A percentile compares a stretch with the other conserved stretches of the same genome.
Evolutionary conservation across 2,329 filamentous ascomycete genomes (phyloP).

Genomic region (Aspergillus fructus): DNA sequence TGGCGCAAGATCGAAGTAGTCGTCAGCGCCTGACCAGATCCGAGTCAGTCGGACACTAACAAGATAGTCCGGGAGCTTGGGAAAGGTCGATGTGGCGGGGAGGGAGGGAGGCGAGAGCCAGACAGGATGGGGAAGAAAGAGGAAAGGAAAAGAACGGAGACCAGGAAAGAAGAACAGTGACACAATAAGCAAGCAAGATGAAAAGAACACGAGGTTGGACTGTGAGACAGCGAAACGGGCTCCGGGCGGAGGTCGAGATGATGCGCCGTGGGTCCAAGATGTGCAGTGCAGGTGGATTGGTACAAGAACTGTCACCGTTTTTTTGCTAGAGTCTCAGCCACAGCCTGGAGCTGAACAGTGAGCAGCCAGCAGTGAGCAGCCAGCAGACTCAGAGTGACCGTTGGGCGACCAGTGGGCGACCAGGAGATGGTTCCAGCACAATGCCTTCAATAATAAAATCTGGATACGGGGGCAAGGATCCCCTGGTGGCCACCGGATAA

Average conservation of each 20-base stretch:
- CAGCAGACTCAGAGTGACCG: too few species aligned
- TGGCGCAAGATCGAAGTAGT: slow-evolving; percentile 8
- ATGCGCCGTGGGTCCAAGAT: slow-evolving; percentile 6
- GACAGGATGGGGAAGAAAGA: slow-evolving; percentile 1
- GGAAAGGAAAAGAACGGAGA: slow-evolving; percentile 2
- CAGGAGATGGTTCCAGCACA: neutral
- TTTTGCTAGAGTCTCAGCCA: slow-evolving; percentile 1
- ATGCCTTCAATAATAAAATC: too few species aligned
- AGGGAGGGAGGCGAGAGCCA: neutral
- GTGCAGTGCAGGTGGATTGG: neutral
- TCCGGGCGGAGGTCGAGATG: neutral
- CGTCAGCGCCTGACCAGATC: slow-evolving; percentile 9
- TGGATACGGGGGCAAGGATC: too few species aligned
- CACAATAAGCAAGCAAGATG: slow-evolving; percentile 14
- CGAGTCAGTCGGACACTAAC: slow-evolving; percentile 11
- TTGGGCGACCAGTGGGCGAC: neutral
- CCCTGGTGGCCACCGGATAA: neutral
- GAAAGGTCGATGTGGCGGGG: neutral
- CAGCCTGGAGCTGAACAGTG: neutral
- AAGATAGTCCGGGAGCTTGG: neutral
- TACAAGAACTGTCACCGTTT: slow-evolving; percentile 1
- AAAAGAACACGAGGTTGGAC: slow-evolving; percentile 16
- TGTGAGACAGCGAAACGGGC: neutral
- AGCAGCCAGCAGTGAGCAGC: neutral
- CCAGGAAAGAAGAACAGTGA: slow-evolving; percentile 7